A percentile compares a stretch with the other conserved stretches of the same genome.
phyloP scores from a whole-genome alignment of 805 yeast genomes.

The Barnettozyma sucrosica region DNA sequence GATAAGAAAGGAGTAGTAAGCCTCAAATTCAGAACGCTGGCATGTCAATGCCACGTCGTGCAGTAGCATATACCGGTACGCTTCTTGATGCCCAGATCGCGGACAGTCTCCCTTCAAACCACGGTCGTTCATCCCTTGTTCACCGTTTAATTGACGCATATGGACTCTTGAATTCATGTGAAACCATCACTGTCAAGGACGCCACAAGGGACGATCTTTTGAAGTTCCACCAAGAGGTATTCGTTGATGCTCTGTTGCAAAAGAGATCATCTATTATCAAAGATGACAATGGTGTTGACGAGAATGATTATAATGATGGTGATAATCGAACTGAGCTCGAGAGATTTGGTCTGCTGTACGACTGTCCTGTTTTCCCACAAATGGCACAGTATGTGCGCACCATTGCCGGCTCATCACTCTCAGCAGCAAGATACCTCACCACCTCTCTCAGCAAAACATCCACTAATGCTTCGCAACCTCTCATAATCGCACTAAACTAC shows the following conservation, averaged over 20 bases:
- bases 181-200: constrained; percentile 22
- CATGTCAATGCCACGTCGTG: neutral
- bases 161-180: constrained; percentile 28
- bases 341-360: constrained; percentile 47
- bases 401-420: constrained; percentile 53
- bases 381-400: constrained; percentile 43
- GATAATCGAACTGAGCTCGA: constrained; percentile 15
- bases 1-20: too few relatives aligned
- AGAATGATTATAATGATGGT: neutral
- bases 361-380: constrained; percentile 58
- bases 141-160: constrained; percentile 37
- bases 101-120: constrained; percentile 49
- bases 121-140: constrained; percentile 43
- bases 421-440: constrained; percentile 39
- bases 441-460: too few relatives aligned
- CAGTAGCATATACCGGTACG: constrained; percentile 9
- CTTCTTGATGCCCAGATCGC: constrained; percentile 14
- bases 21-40: too few relatives aligned
- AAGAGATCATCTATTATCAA: constrained; percentile 6
- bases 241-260: constrained; percentile 35
- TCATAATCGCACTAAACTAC: constrained; percentile 54
- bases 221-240: constrained; percentile 44
- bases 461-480: constrained; percentile 4
- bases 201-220: constrained; percentile 35
- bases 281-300: constrained; percentile 3